phyloP scores from a whole-genome alignment of 768 basidiomycete genomes.

The Tricholoma sp. region DNA sequence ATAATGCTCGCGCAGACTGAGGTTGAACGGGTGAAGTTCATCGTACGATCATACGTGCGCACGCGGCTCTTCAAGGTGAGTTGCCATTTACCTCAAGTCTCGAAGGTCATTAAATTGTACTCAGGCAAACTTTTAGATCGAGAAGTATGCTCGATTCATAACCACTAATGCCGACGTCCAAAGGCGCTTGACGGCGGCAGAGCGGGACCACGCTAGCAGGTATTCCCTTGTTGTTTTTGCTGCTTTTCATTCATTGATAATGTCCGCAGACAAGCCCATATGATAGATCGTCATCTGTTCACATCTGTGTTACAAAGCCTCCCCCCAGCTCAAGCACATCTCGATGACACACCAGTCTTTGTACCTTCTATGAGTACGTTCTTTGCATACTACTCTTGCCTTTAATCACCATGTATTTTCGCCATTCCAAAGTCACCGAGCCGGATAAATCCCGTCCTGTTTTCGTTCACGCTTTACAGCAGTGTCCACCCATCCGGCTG shows the following conservation, averaged over 20 bases:
- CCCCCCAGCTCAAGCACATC: slow-evolving; percentile 67
- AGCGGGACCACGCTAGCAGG: slow-evolving; percentile 78
- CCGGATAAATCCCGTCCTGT: slow-evolving; percentile 77
- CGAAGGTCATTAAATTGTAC: slow-evolving; percentile 15
- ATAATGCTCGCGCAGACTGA: slow-evolving; percentile 94
- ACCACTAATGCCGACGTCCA: slow-evolving; percentile 66
- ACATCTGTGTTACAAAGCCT: slow-evolving; percentile 79
- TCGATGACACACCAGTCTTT: slow-evolving; percentile 71
- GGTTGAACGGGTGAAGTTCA: slow-evolving; percentile 90
- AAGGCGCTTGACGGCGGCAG: slow-evolving; percentile 74
- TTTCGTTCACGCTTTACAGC: slow-evolving; percentile 71
- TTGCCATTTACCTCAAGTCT: slow-evolving; percentile 3
- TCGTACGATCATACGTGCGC: slow-evolving; percentile 84
- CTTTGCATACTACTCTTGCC: slow-evolving; percentile 4
- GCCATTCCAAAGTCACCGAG: slow-evolving; percentile 50
- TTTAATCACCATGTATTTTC: neutral
- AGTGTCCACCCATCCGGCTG: slow-evolving; percentile 61
- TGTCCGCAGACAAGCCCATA: slow-evolving; percentile 57
- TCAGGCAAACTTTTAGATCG: slow-evolving; percentile 53
- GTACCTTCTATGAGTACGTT: slow-evolving; percentile 70
- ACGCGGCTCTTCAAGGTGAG: slow-evolving; percentile 81
- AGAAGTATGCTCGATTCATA: slow-evolving; percentile 81
- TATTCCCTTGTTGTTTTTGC: slow-evolving; percentile 16
- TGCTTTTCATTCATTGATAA: neutral
- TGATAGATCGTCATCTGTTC: slow-evolving; percentile 75